These are phyloP conservation scores for Solanum bulbocastanum DNA, from an alignment of 257 asterid species.

Conservation along the genomic window DNA sequence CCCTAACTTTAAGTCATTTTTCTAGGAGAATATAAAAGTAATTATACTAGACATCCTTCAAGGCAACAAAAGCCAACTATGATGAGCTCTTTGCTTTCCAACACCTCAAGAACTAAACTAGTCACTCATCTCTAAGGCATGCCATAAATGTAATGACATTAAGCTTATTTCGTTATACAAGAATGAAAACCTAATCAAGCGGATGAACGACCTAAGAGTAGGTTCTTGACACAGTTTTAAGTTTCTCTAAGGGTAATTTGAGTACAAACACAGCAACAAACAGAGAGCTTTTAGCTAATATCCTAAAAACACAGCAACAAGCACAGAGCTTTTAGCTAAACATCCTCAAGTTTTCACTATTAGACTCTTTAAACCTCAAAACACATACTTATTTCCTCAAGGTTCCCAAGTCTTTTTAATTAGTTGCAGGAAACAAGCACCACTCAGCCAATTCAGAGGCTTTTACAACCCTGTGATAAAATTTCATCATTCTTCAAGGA, in stretches of 20 bases:
- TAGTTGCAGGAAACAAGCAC: background rate
- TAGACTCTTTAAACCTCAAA: background rate
- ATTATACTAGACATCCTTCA: background rate
- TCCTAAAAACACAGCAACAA: background rate
- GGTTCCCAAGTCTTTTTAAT: background rate
- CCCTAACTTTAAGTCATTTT: background rate
- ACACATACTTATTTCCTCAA: background rate
- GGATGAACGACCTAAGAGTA: background rate
- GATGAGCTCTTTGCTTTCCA: background rate
- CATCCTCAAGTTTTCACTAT: background rate
- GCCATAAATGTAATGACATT: background rate
- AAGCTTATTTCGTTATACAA: background rate
- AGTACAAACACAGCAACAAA: background rate
- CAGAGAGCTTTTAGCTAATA: background rate
- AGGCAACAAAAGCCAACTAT: background rate
- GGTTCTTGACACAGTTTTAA: background rate
- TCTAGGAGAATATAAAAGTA: background rate
- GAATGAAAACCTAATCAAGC: background rate
- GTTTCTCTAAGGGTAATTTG: background rate
- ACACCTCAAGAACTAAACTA: background rate
- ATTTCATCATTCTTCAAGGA: background rate
- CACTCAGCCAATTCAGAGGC: background rate
- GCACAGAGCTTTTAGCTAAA: background rate
- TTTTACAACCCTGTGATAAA: background rate
- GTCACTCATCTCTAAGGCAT: background rate